These are phyloP conservation scores for Pachyrhizus erosus DNA, from an alignment of 306 rosid genomes.

Conservation along the genomic window DNA sequence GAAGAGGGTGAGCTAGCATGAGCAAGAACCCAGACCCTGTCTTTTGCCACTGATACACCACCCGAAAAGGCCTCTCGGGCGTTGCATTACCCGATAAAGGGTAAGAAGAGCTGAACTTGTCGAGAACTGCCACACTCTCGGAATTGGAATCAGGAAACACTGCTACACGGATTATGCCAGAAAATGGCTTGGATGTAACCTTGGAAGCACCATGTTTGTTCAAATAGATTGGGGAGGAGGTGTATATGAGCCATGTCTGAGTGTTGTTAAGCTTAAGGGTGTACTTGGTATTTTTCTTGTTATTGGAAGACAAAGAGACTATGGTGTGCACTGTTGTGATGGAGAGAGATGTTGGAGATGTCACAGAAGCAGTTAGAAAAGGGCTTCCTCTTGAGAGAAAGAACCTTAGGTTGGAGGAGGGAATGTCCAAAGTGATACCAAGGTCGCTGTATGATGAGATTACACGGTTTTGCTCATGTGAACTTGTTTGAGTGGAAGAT, in stretches of 20 bases:
- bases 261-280: constrained; percentile 65
- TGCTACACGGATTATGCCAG: constrained; percentile 70
- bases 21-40: constrained; percentile 72
- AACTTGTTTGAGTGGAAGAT: constrained; percentile 44
- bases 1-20: constrained; percentile 90
- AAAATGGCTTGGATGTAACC: constrained; percentile 59
- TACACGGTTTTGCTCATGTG: constrained; percentile 45
- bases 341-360: constrained; percentile 49
- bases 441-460: constrained; percentile 73
- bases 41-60: constrained; percentile 77
- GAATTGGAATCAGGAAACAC: constrained; percentile 50
- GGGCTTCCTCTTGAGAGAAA: constrained; percentile 84
- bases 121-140: constrained; percentile 53
- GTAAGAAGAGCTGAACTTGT: constrained; percentile 73
- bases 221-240: constrained; percentile 62
- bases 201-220: constrained; percentile 34
- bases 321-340: constrained; percentile 66
- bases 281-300: constrained; percentile 50
- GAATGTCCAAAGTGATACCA: constrained; percentile 72
- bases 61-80: constrained; percentile 46
- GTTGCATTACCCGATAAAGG: constrained; percentile 71
- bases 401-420: constrained; percentile 68
- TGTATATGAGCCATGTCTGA: constrained; percentile 79
- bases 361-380: constrained; percentile 59
- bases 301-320: constrained; percentile 55